Base-by-base conservation (phyloP, 2,329 filamentous ascomycete genomes). In the Pseudovirgaria hyperparasitica region DNA sequence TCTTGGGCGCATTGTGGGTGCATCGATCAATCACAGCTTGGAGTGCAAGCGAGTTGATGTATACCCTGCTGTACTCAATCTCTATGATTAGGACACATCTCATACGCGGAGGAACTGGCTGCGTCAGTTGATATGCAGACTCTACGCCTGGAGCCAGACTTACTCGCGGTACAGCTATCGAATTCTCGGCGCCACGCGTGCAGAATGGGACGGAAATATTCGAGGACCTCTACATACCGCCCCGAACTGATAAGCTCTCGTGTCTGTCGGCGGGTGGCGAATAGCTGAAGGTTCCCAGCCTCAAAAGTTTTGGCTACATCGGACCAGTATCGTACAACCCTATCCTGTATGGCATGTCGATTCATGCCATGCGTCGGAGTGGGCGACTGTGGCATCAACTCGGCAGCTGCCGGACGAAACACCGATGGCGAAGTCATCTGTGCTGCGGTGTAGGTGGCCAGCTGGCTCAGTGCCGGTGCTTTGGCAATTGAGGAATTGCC, bases 11-110 rank as follows among this genome's bases (percentile, higher is more conserved):
- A 37, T 86, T 79, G 34, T 70, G 85, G 5, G 84, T 87, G 55
- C 82, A 93, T 33, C 86, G 73, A 54, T 94, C 87, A 5, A 96
- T 84, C 4, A 96, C 85, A 13, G 90, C 90, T 56, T 98, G 90
- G 2, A 98, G 62, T 2, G 86, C 86, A 2, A 98, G 65, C 1
- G 86, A 93, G 52, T 96, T 94, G 58, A 94, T 71, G 48, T 96
- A 96, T 26, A 94, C 80, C 43, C 87, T 73, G 15, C 87, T 84
- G 48, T 94, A 94, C 46, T 96, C 84, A 46, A 90, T 94, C 58
- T 98, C 90, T 38, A 96, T 94, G 6, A 74, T 78, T 16, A 98
- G 63, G 32, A 96, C 86, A 48, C 85, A 74, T 23, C 67, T 62
- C 57, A 76, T 71, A 30, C 69, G 58, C 10, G 62, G 58, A 1